These are phyloP conservation scores for Aspergillus hancockii DNA, from an alignment of 495 filamentous ascomycete species.

Conservation along the genomic window DNA sequence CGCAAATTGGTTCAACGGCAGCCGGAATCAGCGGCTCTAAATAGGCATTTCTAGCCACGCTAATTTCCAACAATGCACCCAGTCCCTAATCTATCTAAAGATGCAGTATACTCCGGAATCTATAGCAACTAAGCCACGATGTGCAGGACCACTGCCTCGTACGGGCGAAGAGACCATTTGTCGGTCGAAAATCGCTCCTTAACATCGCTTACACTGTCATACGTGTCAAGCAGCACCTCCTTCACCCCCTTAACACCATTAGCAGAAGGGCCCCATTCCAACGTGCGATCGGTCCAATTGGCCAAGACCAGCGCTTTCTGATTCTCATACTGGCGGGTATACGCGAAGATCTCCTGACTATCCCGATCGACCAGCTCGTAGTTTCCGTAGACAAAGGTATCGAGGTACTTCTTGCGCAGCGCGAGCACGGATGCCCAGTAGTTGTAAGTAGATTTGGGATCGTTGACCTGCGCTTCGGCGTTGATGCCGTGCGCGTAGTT, in stretches of 20 bases:
- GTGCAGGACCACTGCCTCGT: constrained; percentile 36
- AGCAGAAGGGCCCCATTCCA: constrained; percentile 43
- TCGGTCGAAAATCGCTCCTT: constrained; percentile 26
- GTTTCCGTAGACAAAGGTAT: constrained; percentile 62
- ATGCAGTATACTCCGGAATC: background rate
- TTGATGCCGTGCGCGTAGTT: constrained; percentile 49
- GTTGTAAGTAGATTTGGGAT: constrained; percentile 47
- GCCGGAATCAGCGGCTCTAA: no score
- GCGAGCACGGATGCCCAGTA: constrained; percentile 55
- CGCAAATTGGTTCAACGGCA: no score
- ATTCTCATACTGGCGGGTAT: constrained; percentile 41
- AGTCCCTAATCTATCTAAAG: no score
- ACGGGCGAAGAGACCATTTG: constrained; percentile 41
- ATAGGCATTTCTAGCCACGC: no score
- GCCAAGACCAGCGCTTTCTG: constrained; percentile 50
- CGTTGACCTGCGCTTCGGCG: constrained; percentile 47
- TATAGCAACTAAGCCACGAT: background rate
- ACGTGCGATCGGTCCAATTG: constrained; percentile 48
- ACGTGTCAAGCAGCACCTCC: constrained; percentile 45
- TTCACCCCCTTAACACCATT: constrained; percentile 34
- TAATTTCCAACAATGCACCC: no score
- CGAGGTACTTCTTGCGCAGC: constrained; percentile 55
- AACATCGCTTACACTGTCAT: constrained; percentile 29
- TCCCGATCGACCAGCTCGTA: constrained; percentile 52
- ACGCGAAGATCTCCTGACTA: constrained; percentile 51